Evolutionary conservation across 1,139 yeast genomes (phyloP).

Genomic region (Taphrina flavorubra): DNA sequence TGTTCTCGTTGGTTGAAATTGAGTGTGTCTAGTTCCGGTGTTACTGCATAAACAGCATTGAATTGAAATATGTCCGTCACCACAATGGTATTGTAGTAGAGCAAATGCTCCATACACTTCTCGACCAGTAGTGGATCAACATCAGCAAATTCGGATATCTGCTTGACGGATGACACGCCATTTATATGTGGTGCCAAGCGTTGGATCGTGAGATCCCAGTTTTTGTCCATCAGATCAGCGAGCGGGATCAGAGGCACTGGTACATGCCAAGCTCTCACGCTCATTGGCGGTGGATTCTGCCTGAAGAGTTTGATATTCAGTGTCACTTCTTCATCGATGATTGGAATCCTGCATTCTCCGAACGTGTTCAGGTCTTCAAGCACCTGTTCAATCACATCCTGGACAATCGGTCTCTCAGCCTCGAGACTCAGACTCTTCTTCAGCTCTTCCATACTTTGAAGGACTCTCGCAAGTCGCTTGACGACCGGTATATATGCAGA

Average conservation of each 20-base stretch:
- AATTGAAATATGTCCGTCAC: slow-evolving; percentile 88
- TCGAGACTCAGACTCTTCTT: slow-evolving; percentile 68
- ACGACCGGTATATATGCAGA: slow-evolving; percentile 87
- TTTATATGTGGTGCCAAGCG: slow-evolving; percentile 83
- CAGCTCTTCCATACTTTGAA: slow-evolving; percentile 89
- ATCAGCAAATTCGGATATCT: slow-evolving; percentile 78
- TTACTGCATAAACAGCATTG: slow-evolving; percentile 84
- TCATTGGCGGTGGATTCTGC: slow-evolving; percentile 80
- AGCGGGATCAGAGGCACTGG: slow-evolving; percentile 76
- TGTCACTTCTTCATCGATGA: slow-evolving; percentile 78
- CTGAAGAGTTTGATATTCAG: slow-evolving; percentile 93
- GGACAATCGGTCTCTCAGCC: slow-evolving; percentile 53
- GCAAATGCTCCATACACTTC: slow-evolving; percentile 86
- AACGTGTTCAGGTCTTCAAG: slow-evolving; percentile 91
- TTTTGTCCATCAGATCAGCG: slow-evolving; percentile 73
- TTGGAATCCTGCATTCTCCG: slow-evolving; percentile 93
- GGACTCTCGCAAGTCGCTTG: slow-evolving; percentile 83
- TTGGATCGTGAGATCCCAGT: slow-evolving; percentile 97
- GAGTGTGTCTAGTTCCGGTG: slow-evolving; percentile 74
- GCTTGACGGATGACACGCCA: slow-evolving; percentile 81
- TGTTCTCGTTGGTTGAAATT: slow-evolving; percentile 69
- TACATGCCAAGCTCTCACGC: slow-evolving; percentile 73
- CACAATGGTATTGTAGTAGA: slow-evolving; percentile 85
- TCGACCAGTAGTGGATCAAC: slow-evolving; percentile 79
- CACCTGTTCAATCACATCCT: slow-evolving; percentile 82